Evolutionary conservation across 2,329 filamentous ascomycete species (phyloP).

Genomic region (Aspergillus fumigatus): DNA sequence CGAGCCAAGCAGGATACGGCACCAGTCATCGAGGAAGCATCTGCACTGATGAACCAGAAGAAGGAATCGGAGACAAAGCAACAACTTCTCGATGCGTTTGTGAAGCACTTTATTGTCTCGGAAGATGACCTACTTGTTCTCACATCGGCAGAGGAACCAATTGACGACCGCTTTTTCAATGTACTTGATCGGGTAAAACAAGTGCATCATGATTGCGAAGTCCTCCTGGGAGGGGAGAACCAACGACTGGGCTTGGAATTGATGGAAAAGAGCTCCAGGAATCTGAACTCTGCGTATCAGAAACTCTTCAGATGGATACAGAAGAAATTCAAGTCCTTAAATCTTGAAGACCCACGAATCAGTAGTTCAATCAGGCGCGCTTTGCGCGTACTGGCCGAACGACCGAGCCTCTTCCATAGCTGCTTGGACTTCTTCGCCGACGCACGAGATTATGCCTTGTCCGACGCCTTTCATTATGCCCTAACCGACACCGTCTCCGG

Average conservation of each 20-base stretch:
- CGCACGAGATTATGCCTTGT: conserved; percentile 77
- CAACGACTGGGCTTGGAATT: conserved; percentile 84
- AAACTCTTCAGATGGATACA: conserved; percentile 96
- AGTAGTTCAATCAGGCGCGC: conserved; percentile 78
- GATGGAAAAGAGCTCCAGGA: conserved; percentile 83
- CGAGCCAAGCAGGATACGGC: conserved; percentile 70
- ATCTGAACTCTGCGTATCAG: conserved; percentile 84
- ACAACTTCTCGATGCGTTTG: conserved; percentile 70
- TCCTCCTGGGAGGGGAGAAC: conserved; percentile 83
- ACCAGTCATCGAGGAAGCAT: conserved; percentile 72
- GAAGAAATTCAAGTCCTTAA: conserved; percentile 83
- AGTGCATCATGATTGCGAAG: conserved; percentile 82
- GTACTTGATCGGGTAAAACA: conserved; percentile 74
- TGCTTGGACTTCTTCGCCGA: conserved; percentile 92
- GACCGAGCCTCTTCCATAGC: conserved; percentile 85
- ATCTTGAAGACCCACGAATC: conserved; percentile 92
- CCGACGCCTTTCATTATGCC: conserved; percentile 83
- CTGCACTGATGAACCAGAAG: conserved; percentile 66
- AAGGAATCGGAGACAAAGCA: conserved; percentile 75
- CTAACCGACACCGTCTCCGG: conserved; percentile 67
- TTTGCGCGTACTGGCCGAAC: conserved; percentile 79
- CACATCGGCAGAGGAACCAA: conserved; percentile 73
- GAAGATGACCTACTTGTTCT: conserved; percentile 73
- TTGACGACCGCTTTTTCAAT: conserved; percentile 80
- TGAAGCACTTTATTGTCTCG: conserved; percentile 75